Evolutionary conservation across 495 filamentous ascomycete species (phyloP).

Genomic region (Aspergillus funiculosus): DNA sequence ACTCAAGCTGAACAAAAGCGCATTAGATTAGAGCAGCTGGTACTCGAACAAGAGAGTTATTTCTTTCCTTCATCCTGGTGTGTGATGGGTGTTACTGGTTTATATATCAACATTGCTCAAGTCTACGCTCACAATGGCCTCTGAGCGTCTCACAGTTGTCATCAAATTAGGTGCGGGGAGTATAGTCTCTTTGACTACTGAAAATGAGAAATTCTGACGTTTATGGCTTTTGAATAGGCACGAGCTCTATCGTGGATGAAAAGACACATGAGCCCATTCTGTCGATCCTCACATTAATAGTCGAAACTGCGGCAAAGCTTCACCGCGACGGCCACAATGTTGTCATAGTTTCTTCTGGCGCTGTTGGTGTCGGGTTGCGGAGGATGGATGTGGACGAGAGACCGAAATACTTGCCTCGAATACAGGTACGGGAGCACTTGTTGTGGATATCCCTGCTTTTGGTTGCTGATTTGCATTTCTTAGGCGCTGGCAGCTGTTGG

Average conservation of each 20-base stretch:
- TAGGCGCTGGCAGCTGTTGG: slow-evolving; percentile 93
- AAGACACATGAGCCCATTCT: slow-evolving; percentile 94
- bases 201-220: slow-evolving; percentile 14
- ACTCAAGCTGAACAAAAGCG: slow-evolving; percentile 6
- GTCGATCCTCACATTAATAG: slow-evolving; percentile 81
- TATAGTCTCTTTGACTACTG: slow-evolving; percentile 15
- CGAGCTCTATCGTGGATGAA: slow-evolving; percentile 96
- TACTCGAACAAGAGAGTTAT: background rate
- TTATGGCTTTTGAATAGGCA: slow-evolving; percentile 51
- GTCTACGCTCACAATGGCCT: slow-evolving; percentile 20
- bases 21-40: background rate
- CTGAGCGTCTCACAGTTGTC: slow-evolving; percentile 62
- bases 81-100: background rate
- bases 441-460: background rate
- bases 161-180: slow-evolving; percentile 80
- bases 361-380: slow-evolving; percentile 86
- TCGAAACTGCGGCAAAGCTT: slow-evolving; percentile 82
- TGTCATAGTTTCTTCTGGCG: slow-evolving; percentile 91
- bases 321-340: slow-evolving; percentile 89
- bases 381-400: slow-evolving; percentile 85
- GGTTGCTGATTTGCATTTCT: slow-evolving; percentile 6
- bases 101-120: background rate
- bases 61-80: background rate
- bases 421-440: slow-evolving; percentile 53
- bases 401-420: slow-evolving; percentile 78